Evolutionary conservation across 2,329 filamentous ascomycete genomes (phyloP).

Genomic region (Aureobasidium sp.): DNA sequence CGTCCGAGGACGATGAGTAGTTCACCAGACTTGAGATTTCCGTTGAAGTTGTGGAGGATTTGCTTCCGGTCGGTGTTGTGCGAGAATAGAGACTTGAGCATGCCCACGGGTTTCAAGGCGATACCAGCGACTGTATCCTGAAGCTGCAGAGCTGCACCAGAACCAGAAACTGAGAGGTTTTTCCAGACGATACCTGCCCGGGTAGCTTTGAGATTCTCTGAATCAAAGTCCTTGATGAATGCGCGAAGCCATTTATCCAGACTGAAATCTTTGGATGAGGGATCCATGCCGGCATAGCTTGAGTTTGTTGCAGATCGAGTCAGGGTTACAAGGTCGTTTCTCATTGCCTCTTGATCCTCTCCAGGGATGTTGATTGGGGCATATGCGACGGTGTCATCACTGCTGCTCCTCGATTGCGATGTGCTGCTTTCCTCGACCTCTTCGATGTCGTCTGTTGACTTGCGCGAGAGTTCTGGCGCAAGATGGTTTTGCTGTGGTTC

Average conservation of each 20-base stretch:
- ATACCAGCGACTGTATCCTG: constrained; percentile 58
- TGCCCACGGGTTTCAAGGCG: constrained; percentile 43
- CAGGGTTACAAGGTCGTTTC: neutral
- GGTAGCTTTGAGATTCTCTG: constrained; percentile 46
- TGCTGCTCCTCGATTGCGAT: neutral
- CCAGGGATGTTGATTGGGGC: neutral
- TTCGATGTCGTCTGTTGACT: neutral
- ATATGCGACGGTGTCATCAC: neutral
- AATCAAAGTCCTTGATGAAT: constrained; percentile 42
- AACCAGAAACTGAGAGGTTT: constrained; percentile 57
- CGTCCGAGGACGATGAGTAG: constrained; percentile 48
- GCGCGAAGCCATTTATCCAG: constrained; percentile 45
- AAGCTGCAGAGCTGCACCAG: constrained; percentile 56
- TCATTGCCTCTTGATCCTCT: neutral
- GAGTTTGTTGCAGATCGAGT: neutral
- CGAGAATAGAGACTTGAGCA: constrained; percentile 28
- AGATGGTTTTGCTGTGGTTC: neutral
- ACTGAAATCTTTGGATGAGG: constrained; percentile 43
- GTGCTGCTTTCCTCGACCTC: neutral
- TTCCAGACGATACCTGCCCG: constrained; percentile 55
- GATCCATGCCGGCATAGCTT: constrained; percentile 43
- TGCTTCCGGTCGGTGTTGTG: constrained; percentile 31
- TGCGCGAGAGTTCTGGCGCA: neutral
- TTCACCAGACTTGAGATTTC: constrained; percentile 43
- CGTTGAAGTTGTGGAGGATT: constrained; percentile 47